Percentiles rank a stretch among this genome's conserved stretches.
phyloP scores from a whole-genome alignment of 345 rosid species.

The Salix viminalis region DNA sequence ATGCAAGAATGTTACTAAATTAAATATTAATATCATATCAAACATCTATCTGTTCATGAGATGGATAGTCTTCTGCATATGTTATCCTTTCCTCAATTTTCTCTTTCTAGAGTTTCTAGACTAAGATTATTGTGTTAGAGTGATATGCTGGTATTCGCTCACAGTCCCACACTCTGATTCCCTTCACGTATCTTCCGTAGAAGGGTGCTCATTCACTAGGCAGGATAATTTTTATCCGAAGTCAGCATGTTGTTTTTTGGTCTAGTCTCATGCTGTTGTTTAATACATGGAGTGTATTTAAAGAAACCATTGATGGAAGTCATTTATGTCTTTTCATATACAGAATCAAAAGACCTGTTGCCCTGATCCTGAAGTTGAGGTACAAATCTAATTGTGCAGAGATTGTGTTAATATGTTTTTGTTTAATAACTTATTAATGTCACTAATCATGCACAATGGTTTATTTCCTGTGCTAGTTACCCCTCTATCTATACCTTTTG shows the following conservation, averaged over 20 bases:
- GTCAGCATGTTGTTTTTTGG: background rate
- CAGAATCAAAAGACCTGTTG: slow-evolving; percentile 52
- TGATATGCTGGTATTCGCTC: too few species aligned
- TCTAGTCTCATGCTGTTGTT: background rate
- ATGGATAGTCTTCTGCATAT: too few species aligned
- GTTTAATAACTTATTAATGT: background rate
- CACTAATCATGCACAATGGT: background rate
- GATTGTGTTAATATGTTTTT: background rate
- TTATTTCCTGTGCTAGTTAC: slow-evolving; percentile 52
- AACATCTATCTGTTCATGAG: too few species aligned
- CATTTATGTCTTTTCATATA: slow-evolving; percentile 23
- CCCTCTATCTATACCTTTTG: slow-evolving; percentile 59
- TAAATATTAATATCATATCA: too few species aligned
- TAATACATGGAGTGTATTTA: background rate
- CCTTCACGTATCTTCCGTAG: too few species aligned
- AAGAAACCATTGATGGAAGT: slow-evolving; percentile 2
- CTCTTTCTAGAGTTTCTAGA: too few species aligned
- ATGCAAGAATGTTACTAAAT: background rate
- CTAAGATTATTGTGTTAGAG: too few species aligned
- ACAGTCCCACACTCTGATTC: too few species aligned
- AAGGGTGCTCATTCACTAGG: too few species aligned
- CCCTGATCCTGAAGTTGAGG: slow-evolving; percentile 72
- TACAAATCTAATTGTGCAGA: slow-evolving; percentile 18
- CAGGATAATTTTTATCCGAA: background rate
- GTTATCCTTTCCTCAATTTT: too few species aligned